Percentiles rank a stretch among this genome's conserved stretches.
These are phyloP conservation scores for Monilinia fructigena DNA, from an alignment of 2,329 filamentous ascomycete species.

Conservation along the genomic window DNA sequence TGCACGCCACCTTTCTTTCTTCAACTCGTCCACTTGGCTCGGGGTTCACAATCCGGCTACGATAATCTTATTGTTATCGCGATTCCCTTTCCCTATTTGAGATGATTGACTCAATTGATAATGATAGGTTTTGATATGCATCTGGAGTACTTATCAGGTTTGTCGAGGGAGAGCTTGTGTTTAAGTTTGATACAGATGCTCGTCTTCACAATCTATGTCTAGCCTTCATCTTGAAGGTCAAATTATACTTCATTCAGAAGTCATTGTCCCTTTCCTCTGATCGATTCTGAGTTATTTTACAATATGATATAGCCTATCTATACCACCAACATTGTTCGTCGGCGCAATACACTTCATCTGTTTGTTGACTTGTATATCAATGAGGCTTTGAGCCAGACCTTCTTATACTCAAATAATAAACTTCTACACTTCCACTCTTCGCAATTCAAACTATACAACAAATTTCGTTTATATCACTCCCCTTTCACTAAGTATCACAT, in stretches of 20 bases:
- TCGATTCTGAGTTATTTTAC: neutral
- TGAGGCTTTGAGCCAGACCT: neutral
- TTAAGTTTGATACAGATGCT: conserved; percentile 15
- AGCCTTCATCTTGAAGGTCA: neutral
- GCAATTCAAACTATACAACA: neutral
- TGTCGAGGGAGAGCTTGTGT: neutral
- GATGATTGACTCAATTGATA: neutral
- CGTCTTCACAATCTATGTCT: neutral
- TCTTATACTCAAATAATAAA: neutral
- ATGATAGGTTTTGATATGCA: neutral
- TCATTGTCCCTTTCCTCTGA: neutral
- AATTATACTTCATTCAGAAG: neutral
- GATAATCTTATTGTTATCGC: neutral
- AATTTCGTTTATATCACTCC: neutral
- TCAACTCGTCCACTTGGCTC: neutral
- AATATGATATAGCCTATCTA: conserved; percentile 7
- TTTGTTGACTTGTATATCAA: neutral
- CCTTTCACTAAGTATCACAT: neutral
- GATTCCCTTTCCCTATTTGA: conserved; percentile 23
- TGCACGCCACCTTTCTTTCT: neutral
- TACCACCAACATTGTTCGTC: neutral
- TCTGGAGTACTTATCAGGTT: neutral
- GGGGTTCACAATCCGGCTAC: neutral
- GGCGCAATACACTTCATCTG: neutral
- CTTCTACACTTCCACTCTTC: neutral